A percentile compares a stretch with the other conserved stretches of the same genome.
Conservation (phyloP, 805 yeast genomes). For the Scheffersomyces ergatensis region DNA sequence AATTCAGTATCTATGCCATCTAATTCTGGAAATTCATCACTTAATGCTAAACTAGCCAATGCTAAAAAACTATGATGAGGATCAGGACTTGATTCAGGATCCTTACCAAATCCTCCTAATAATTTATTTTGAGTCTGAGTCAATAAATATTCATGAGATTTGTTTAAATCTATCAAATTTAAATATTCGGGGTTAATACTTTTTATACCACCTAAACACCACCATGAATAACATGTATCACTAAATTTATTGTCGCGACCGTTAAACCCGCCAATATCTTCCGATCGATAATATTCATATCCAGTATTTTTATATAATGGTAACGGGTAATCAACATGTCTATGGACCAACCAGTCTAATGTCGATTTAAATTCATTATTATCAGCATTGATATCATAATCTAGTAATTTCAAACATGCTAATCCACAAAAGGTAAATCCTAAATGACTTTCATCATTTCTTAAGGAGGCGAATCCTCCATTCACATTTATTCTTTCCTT, state of each 20-base stretch:
- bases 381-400: slow-evolving; percentile 19
- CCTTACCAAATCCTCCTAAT: slow-evolving; percentile 78
- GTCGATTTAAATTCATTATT: slow-evolving; percentile 33
- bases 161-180: slow-evolving; percentile 31
- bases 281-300: slow-evolving; percentile 17
- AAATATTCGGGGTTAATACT: slow-evolving; percentile 31
- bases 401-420: slow-evolving; percentile 50
- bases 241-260: slow-evolving; percentile 83
- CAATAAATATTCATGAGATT: slow-evolving; percentile 45
- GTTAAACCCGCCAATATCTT: slow-evolving; percentile 76
- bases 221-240: slow-evolving; percentile 87
- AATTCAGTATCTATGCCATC: slow-evolving; percentile 23
- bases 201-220: slow-evolving; percentile 65
- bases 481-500: slow-evolving; percentile 33
- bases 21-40: slow-evolving; percentile 12
- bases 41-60: slow-evolving; percentile 36
- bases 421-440: slow-evolving; percentile 87
- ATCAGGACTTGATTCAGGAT: slow-evolving; percentile 63
- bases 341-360: slow-evolving; percentile 52
- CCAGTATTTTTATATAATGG: slow-evolving; percentile 22
- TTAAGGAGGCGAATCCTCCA: slow-evolving; percentile 70
- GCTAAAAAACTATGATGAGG: slow-evolving; percentile 68
- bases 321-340: slow-evolving; percentile 51
- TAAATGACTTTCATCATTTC: slow-evolving; percentile 68
- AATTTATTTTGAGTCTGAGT: slow-evolving; percentile 55